Percentiles rank a stretch among this genome's conserved stretches.
These are phyloP conservation scores for Puccinia brachypodii DNA, from an alignment of 1,284 basidiomycete species.

Conservation along the genomic window DNA sequence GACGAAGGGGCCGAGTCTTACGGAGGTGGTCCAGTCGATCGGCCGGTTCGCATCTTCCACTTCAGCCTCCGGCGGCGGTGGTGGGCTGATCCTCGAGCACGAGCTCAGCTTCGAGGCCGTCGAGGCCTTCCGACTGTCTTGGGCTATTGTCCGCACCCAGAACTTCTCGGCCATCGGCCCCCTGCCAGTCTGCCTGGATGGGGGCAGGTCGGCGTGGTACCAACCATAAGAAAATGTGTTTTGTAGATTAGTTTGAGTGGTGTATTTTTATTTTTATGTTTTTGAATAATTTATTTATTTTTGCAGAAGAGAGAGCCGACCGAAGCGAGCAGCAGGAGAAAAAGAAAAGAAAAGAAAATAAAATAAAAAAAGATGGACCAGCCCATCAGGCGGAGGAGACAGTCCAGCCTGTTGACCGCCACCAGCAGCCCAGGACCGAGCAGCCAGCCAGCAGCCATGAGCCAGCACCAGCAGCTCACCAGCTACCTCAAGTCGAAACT, in stretches of 20 bases:
- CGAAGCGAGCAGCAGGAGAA: no score
- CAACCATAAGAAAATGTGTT: not conserved
- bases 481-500: slow-evolving; percentile 46
- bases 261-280: no score
- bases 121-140: slow-evolving; percentile 23
- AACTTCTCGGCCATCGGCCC: not conserved
- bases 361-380: not conserved
- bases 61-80: not conserved
- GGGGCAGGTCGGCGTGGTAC: slow-evolving; percentile 27
- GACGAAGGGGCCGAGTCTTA: not conserved
- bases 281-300: not conserved
- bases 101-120: slow-evolving; percentile 40
- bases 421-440: not conserved
- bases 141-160: not conserved
- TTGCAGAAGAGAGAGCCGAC: not conserved
- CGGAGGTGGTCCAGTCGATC: not conserved
- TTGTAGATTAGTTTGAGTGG: no score
- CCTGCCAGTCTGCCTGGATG: slow-evolving; percentile 19
- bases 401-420: not conserved
- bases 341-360: no score
- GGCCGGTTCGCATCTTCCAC: not conserved
- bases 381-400: not conserved
- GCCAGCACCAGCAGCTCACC: not conserved
- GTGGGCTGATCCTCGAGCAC: slow-evolving; percentile 29
- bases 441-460: not conserved